Evolutionary conservation across 164 flowering plant species (phyloP).

Genomic region (Tetracentron sinense): DNA sequence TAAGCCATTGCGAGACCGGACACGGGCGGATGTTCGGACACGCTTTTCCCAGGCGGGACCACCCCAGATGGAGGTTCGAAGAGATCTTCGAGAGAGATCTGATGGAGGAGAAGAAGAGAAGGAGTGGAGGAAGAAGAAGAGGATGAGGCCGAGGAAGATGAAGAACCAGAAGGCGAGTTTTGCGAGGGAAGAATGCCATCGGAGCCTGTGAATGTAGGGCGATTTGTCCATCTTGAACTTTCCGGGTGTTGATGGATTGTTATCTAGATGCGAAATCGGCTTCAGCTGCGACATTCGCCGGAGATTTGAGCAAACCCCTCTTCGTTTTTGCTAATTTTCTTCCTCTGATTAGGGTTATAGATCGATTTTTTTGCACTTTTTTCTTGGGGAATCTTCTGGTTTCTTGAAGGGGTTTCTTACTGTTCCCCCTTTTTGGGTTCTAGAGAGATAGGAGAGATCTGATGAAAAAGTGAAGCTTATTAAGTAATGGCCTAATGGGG

Average conservation of each 20-base stretch:
- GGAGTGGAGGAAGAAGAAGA: conserved; percentile 60
- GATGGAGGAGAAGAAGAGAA: conserved; percentile 33
- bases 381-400: conserved; percentile 25
- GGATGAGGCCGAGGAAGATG: conserved; percentile 48
- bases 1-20: conserved; percentile 51
- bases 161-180: conserved; percentile 71
- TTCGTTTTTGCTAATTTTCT: not conserved
- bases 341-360: not conserved
- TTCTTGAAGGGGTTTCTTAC: conserved; percentile 22
- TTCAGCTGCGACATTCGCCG: conserved; percentile 44
- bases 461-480: not conserved
- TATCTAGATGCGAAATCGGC: conserved; percentile 52
- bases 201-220: conserved; percentile 35
- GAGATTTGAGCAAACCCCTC: not conserved
- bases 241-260: conserved; percentile 84
- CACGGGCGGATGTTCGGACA: conserved; percentile 58
- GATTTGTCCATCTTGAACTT: conserved; percentile 95
- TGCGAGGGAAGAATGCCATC: conserved; percentile 53
- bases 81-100: conserved; percentile 50
- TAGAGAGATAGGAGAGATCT: conserved; percentile 1
- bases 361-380: not conserved
- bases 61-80: conserved; percentile 47
- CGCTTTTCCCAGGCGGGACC: conserved; percentile 71
- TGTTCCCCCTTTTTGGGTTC: conserved; percentile 10
- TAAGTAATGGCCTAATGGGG: not conserved